phyloP scores from a whole-genome alignment of 1,284 basidiomycete genomes.

The Ustilago crameri region DNA sequence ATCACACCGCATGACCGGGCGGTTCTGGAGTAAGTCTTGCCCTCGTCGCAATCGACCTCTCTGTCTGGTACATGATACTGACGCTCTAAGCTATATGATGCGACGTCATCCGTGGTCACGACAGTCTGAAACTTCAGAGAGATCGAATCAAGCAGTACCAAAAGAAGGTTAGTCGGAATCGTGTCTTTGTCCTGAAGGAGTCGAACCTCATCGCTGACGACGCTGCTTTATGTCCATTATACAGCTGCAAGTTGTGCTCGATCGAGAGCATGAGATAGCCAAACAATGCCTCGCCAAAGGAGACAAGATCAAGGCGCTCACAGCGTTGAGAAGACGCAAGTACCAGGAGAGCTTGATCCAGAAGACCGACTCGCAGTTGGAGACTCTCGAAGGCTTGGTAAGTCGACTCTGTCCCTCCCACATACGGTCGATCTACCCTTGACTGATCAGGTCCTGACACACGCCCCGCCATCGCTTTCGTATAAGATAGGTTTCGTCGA shows the following conservation, averaged over 20 bases:
- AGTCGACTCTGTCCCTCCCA: constrained; percentile 63
- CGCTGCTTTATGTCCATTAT: background rate
- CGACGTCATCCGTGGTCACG: background rate
- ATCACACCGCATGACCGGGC: constrained; percentile 93
- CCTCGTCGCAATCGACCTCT: background rate
- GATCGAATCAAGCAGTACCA: constrained; percentile 96
- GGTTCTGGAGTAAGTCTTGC: constrained; percentile 84
- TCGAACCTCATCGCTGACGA: background rate
- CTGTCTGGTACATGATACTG: too few species aligned
- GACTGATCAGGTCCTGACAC: background rate
- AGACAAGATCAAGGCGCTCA: constrained; percentile 85
- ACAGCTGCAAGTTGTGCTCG: constrained; percentile 86
- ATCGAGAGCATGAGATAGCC: constrained; percentile 89
- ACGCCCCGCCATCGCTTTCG: too few species aligned
- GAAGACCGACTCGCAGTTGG: constrained; percentile 90
- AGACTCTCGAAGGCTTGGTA: constrained; percentile 88
- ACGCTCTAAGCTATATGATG: background rate
- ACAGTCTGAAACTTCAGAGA: constrained; percentile 89
- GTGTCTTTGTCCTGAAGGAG: background rate
- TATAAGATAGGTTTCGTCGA: constrained; percentile 95
- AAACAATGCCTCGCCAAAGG: constrained; percentile 82
- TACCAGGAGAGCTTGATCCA: constrained; percentile 88
- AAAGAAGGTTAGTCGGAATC: constrained; percentile 77
- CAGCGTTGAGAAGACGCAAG: constrained; percentile 86
- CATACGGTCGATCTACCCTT: background rate